Percentiles rank a stretch among this genome's conserved stretches.
phyloP scores from a whole-genome alignment of 129 eudicot species.

The Silybum marianum region DNA sequence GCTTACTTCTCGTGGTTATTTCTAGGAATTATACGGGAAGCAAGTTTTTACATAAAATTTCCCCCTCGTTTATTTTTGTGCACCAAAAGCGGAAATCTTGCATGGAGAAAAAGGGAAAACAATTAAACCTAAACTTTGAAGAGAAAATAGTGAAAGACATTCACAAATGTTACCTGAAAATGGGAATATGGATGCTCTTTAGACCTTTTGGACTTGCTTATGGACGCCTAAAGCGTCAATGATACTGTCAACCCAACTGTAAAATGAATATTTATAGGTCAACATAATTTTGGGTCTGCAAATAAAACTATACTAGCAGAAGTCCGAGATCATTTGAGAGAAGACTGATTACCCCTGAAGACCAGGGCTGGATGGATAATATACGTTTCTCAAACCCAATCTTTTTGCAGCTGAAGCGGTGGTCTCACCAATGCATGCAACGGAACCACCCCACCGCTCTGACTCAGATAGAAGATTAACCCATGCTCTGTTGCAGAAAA shows the following conservation, averaged over 20 bases:
- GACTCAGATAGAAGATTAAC: constrained; percentile 50
- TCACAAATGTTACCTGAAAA: constrained; percentile 23
- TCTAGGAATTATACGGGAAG: constrained; percentile 4
- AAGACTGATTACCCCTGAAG: constrained; percentile 68
- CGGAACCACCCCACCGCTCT: constrained; percentile 60
- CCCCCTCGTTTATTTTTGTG: not conserved
- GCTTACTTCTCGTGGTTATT: constrained; percentile 5
- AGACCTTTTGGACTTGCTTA: constrained; percentile 58
- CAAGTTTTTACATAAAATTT: not conserved
- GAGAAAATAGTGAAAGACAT: not conserved
- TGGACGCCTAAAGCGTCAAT: constrained; percentile 70
- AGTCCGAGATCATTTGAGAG: not conserved
- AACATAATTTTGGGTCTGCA: not conserved
- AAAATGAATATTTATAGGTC: constrained; percentile 4
- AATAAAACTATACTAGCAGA: not conserved
- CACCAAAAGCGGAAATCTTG: constrained; percentile 12
- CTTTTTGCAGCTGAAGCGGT: constrained; percentile 83
- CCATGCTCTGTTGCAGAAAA: constrained; percentile 65
- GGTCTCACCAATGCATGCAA: constrained; percentile 95
- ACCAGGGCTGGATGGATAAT: constrained; percentile 73
- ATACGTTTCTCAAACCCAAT: constrained; percentile 67
- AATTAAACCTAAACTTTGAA: not conserved
- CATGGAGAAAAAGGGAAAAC: not conserved
- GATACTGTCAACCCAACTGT: constrained; percentile 81
- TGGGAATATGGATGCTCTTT: constrained; percentile 4